A percentile compares a stretch with the other conserved stretches of the same genome.
phyloP scores from a whole-genome alignment of 83 land plant genomes.

The Isoetes engelmannii region DNA sequence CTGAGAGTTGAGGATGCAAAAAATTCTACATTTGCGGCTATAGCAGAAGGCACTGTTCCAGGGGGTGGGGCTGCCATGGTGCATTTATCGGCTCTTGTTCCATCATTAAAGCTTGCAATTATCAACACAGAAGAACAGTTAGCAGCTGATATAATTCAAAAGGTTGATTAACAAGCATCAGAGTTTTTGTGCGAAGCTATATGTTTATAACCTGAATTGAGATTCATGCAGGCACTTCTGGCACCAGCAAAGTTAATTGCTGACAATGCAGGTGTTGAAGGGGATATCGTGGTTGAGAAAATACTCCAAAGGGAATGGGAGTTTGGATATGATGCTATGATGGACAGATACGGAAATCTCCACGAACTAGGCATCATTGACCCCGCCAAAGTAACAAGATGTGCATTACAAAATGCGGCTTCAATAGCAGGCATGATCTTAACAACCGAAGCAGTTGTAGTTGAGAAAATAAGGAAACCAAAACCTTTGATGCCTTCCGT shows the following conservation, averaged over 20 bases:
- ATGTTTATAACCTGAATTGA: too few relatives aligned
- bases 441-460: conserved; percentile 72
- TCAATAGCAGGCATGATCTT: conserved; percentile 79
- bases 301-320: conserved; percentile 49
- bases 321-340: conserved; percentile 81
- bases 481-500: conserved; percentile 41
- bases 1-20: conserved; percentile 5
- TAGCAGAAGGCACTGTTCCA: conserved; percentile 4
- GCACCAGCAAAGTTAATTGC: conserved; percentile 78
- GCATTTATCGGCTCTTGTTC: conserved; percentile 2
- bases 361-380: conserved; percentile 62
- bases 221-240: conserved; percentile 66
- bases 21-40: too few relatives aligned
- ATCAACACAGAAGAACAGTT: too few relatives aligned
- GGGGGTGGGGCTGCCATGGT: conserved; percentile 11
- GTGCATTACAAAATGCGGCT: conserved; percentile 87
- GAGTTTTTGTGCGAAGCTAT: too few relatives aligned
- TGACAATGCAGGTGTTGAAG: conserved; percentile 77
- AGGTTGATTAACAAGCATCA: too few relatives aligned
- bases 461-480: conserved; percentile 49
- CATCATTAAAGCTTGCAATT: too few relatives aligned
- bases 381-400: conserved; percentile 74
- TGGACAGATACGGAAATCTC: conserved; percentile 54
- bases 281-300: conserved; percentile 68
- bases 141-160: too few relatives aligned